These are phyloP conservation scores for Acer yangbiense DNA, from an alignment of 345 rosid species.

Conservation along the genomic window DNA sequence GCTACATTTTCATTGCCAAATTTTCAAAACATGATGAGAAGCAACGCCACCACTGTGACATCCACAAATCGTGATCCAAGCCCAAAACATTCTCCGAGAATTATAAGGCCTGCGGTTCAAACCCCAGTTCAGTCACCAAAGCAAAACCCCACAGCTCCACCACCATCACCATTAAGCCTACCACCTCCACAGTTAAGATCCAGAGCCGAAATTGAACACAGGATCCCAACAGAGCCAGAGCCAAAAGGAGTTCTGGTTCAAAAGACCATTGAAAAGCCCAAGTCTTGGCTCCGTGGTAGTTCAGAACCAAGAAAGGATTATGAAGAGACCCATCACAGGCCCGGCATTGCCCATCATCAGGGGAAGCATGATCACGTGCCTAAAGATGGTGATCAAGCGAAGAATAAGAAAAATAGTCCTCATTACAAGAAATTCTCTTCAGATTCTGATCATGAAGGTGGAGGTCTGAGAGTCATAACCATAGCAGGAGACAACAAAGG, in stretches of 20 bases:
- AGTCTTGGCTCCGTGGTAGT: slow-evolving; percentile 13
- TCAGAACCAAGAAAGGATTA: slow-evolving; percentile 18
- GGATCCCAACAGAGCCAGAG: slow-evolving; percentile 52
- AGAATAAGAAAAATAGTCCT: slow-evolving; percentile 25
- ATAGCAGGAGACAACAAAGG: slow-evolving; percentile 94
- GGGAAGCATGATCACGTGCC: slow-evolving; percentile 18
- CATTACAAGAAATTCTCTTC: slow-evolving; percentile 36
- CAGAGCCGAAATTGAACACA: slow-evolving; percentile 34
- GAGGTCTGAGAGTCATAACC: slow-evolving; percentile 60
- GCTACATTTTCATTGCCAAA: not conserved
- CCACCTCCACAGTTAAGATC: slow-evolving; percentile 65
- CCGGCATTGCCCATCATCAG: slow-evolving; percentile 18
- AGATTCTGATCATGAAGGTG: slow-evolving; percentile 38
- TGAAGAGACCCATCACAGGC: slow-evolving; percentile 18
- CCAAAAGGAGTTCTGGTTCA: slow-evolving; percentile 69
- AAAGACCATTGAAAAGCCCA: slow-evolving; percentile 45
- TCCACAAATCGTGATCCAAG: slow-evolving; percentile 1
- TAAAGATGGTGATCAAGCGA: slow-evolving; percentile 4
- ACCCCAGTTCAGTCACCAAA: slow-evolving; percentile 51
- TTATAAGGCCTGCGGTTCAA: slow-evolving; percentile 23
- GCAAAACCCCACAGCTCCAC: slow-evolving; percentile 42
- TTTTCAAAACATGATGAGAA: not conserved
- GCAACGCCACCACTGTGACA: not conserved
- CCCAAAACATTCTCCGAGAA: slow-evolving; percentile 28
- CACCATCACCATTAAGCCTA: slow-evolving; percentile 73